Evolutionary conservation across 768 basidiomycete genomes (phyloP).

Genomic region (Terana coerulea): DNA sequence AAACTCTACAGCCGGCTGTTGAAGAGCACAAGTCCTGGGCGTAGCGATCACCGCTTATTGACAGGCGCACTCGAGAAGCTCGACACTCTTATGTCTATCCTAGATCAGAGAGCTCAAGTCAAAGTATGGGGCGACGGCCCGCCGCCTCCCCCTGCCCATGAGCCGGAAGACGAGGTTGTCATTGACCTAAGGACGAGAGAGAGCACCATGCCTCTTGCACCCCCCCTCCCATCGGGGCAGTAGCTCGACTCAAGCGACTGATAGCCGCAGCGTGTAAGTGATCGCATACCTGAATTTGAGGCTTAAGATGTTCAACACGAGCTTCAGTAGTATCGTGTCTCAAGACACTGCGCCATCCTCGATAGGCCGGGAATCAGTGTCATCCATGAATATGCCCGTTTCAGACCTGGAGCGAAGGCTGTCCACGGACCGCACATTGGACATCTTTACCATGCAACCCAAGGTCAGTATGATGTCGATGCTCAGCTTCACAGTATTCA

Average conservation of each 20-base stretch:
- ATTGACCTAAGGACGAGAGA: conserved; percentile 47
- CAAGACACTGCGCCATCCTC: conserved; percentile 56
- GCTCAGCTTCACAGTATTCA: conserved; percentile 5
- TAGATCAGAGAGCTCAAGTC: conserved; percentile 57
- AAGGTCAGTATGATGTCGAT: conserved; percentile 53
- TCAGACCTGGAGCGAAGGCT: conserved; percentile 80
- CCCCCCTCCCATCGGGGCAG: conserved; percentile 20
- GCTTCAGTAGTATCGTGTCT: conserved; percentile 52
- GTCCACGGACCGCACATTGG: conserved; percentile 73
- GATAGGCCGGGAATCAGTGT: conserved; percentile 47
- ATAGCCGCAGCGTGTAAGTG: conserved; percentile 58
- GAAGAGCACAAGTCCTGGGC: conserved; percentile 81
- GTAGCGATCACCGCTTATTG: conserved; percentile 82
- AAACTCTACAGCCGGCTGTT: conserved; percentile 84
- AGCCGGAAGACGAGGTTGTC: conserved; percentile 53
- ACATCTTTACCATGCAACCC: conserved; percentile 93
- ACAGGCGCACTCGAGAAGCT: conserved; percentile 78
- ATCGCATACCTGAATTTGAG: too few species aligned
- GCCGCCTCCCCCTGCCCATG: conserved; percentile 18
- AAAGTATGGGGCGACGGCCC: conserved; percentile 39
- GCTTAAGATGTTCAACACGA: background rate
- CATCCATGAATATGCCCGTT: conserved; percentile 53
- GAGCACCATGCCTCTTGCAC: conserved; percentile 16
- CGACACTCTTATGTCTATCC: conserved; percentile 61
- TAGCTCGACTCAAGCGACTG: conserved; percentile 22